Conservation (phyloP, 495 filamentous ascomycete genomes). For the Penicillium simplicissimum region DNA sequence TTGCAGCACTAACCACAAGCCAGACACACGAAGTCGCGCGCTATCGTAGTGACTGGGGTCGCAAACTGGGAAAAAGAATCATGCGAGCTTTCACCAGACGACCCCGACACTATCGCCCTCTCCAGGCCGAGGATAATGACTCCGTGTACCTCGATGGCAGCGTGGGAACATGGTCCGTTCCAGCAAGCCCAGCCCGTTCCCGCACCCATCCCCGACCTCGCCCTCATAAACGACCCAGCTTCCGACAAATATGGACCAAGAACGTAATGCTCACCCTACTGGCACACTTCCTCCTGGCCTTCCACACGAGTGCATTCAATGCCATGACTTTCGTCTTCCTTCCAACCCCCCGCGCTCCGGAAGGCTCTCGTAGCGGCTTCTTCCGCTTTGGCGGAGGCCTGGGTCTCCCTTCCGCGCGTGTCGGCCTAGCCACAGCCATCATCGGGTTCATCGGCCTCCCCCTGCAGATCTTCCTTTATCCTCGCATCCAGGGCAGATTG, state of each 20-base stretch:
- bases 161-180: constrained; percentile 29
- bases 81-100: constrained; percentile 33
- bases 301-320: constrained; percentile 76
- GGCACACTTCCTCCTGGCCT: constrained; percentile 64
- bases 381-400: constrained; percentile 74
- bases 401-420: constrained; percentile 63
- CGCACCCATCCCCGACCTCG: constrained; percentile 14
- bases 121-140: constrained; percentile 31
- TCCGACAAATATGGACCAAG: constrained; percentile 61
- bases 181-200: constrained; percentile 29
- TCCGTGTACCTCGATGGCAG: constrained; percentile 37
- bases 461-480: constrained; percentile 71
- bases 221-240: constrained; percentile 42
- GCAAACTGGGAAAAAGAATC: constrained; percentile 47
- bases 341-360: constrained; percentile 59
- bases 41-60: constrained; percentile 52
- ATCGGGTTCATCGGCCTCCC: constrained; percentile 69
- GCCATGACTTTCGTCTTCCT: constrained; percentile 73
- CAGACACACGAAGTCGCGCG: constrained; percentile 53
- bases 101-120: constrained; percentile 31
- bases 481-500: constrained; percentile 56
- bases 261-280: constrained; percentile 63
- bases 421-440: constrained; percentile 69
- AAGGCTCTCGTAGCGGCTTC: constrained; percentile 45
- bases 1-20: background rate